A percentile compares a stretch with the other conserved stretches of the same genome.
Conservation (phyloP, 2,329 filamentous ascomycete genomes). For the Berkeleyomyces basicola region DNA sequence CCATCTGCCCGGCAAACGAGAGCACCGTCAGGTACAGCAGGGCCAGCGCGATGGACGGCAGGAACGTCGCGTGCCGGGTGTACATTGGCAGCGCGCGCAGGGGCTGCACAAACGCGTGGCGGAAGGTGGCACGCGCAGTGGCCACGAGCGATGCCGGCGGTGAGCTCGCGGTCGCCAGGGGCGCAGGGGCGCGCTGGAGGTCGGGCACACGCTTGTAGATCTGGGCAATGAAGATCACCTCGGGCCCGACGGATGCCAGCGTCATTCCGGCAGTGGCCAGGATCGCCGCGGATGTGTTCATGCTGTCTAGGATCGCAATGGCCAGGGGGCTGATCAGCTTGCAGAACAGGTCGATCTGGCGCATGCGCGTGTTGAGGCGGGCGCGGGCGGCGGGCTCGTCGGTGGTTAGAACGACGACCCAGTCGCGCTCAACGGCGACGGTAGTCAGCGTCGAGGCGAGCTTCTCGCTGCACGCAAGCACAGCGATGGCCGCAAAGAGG, state of each 20-base stretch:
- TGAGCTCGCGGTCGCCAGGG: background rate
- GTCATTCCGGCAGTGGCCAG: constrained; percentile 33
- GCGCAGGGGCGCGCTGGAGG: constrained; percentile 8
- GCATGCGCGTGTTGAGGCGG: constrained; percentile 40
- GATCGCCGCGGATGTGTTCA: constrained; percentile 30
- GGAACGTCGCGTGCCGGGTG: constrained; percentile 35
- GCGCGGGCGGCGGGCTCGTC: constrained; percentile 10
- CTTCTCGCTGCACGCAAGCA: constrained; percentile 54
- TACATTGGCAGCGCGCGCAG: constrained; percentile 27
- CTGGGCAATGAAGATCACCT: constrained; percentile 34
- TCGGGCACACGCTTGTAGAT: constrained; percentile 17
- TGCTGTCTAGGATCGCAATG: constrained; percentile 37
- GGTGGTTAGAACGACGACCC: constrained; percentile 33
- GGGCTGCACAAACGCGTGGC: background rate
- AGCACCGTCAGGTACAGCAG: constrained; percentile 47
- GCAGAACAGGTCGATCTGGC: constrained; percentile 44
- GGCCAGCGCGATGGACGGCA: constrained; percentile 42
- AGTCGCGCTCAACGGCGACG: constrained; percentile 55
- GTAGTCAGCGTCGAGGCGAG: constrained; percentile 46
- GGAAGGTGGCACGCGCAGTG: background rate
- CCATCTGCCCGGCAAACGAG: constrained; percentile 44
- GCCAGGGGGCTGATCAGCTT: constrained; percentile 40
- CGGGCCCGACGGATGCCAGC: constrained; percentile 28
- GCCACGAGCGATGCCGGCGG: background rate
- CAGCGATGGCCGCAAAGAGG: constrained; percentile 22